phyloP scores from a whole-genome alignment of 2,329 filamentous ascomycete genomes.

The Penicillium sp. region DNA sequence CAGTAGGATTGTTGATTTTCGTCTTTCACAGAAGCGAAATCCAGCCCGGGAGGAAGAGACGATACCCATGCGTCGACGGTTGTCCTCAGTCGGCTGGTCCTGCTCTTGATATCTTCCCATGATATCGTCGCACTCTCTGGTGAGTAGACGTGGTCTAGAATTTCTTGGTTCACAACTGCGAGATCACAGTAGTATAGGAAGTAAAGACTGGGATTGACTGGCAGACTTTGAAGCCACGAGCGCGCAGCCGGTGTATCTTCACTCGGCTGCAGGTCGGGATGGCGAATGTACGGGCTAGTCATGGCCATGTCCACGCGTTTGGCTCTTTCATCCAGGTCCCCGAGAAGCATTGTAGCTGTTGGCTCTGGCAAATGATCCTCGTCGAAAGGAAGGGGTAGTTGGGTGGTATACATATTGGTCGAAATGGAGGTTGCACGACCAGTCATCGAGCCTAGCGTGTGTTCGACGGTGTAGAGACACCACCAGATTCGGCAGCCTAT shows the following conservation, averaged over 20 bases:
- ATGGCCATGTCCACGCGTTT: constrained; percentile 3
- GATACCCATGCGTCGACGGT: constrained; percentile 7
- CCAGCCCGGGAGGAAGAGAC: constrained; percentile 1
- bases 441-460: constrained; percentile 37
- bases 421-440: constrained; percentile 34
- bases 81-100: not conserved
- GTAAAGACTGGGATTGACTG: constrained; percentile 18
- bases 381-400: constrained; percentile 14
- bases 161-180: constrained; percentile 27
- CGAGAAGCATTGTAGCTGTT: not conserved
- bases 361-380: constrained; percentile 20
- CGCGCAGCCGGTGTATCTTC: not conserved
- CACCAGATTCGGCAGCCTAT: constrained; percentile 40
- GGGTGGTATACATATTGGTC: constrained; percentile 10
- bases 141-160: constrained; percentile 31
- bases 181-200: constrained; percentile 32
- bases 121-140: constrained; percentile 9
- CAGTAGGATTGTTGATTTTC: not conserved
- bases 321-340: constrained; percentile 1
- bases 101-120: constrained; percentile 1
- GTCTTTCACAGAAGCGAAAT: constrained; percentile 1
- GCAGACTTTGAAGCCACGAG: constrained; percentile 8
- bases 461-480: constrained; percentile 36
- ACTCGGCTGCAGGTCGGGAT: not conserved
- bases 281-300: constrained; percentile 3